A percentile compares a stretch with the other conserved stretches of the same genome.
phyloP scores from a whole-genome alignment of 225 moss, liverwort and hornwort species.

The Polytrichum formosum region DNA sequence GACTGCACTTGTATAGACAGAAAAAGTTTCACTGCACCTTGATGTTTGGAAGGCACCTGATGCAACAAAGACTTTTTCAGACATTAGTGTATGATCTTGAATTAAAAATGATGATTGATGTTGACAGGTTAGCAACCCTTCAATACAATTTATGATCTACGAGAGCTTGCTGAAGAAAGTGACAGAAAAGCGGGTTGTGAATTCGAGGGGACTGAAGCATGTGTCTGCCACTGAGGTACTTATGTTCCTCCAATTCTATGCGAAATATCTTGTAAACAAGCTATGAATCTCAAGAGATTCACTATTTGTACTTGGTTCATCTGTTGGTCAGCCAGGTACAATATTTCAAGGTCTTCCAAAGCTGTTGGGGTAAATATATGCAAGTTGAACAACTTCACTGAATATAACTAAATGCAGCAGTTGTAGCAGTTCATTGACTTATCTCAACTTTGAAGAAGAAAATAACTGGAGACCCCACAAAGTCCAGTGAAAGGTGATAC shows the following conservation, averaged over 20 bases:
- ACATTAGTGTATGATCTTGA: no score
- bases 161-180: constrained; percentile 72
- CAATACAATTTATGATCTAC: constrained; percentile 75
- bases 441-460: constrained; percentile 1
- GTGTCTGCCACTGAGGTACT: constrained; percentile 65
- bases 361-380: neutral
- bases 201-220: constrained; percentile 53
- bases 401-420: neutral
- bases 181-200: constrained; percentile 52
- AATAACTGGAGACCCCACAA: no score
- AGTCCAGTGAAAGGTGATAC: no score
- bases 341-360: neutral
- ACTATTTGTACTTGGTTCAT: no score
- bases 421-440: neutral
- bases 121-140: constrained; percentile 71
- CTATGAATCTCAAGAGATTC: no score
- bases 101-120: neutral
- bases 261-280: neutral
- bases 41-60: no score
- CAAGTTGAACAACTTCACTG: neutral
- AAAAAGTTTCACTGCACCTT: no score
- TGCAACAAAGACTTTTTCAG: no score
- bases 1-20: no score
- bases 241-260: neutral
- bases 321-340: neutral